Evolutionary conservation across 306 rosid genomes (phyloP).

Genomic region (Cicer bijugum): DNA sequence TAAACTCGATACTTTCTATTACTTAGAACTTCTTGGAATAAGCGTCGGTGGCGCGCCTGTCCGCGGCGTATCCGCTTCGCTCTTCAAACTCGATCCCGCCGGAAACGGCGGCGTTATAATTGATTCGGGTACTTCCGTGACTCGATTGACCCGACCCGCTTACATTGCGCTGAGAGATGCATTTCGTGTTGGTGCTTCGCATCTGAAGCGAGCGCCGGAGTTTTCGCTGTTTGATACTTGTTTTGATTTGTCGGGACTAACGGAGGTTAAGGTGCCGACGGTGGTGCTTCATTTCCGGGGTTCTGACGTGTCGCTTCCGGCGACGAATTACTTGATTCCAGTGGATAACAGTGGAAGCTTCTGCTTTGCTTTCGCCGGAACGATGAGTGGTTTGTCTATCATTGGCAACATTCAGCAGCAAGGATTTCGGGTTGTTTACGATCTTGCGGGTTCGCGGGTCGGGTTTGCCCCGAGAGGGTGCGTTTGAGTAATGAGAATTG

Average conservation of each 20-base stretch:
- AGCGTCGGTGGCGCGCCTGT: slow-evolving; percentile 83
- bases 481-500: slow-evolving; percentile 44
- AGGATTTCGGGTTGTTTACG: slow-evolving; percentile 85
- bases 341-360: slow-evolving; percentile 80
- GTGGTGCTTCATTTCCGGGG: slow-evolving; percentile 83
- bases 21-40: slow-evolving; percentile 70
- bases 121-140: slow-evolving; percentile 92
- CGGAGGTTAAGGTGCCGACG: slow-evolving; percentile 85
- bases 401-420: slow-evolving; percentile 96
- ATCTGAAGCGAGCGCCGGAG: slow-evolving; percentile 69
- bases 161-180: slow-evolving; percentile 72
- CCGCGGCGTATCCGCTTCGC: slow-evolving; percentile 61
- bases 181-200: slow-evolving; percentile 61
- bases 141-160: slow-evolving; percentile 75
- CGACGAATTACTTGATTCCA: slow-evolving; percentile 81
- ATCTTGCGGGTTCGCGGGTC: slow-evolving; percentile 74
- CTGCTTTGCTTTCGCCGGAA: slow-evolving; percentile 96
- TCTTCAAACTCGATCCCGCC: slow-evolving; percentile 64
- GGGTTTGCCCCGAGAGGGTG: slow-evolving; percentile 91
- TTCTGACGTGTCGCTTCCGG: slow-evolving; percentile 79
- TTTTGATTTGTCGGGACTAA: slow-evolving; percentile 73
- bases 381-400: slow-evolving; percentile 81
- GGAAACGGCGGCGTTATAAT: slow-evolving; percentile 92
- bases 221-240: slow-evolving; percentile 92
- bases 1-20: slow-evolving; percentile 83